Base-by-base conservation (phyloP, 164 flowering plant species). In the Dillenia turbinata region DNA sequence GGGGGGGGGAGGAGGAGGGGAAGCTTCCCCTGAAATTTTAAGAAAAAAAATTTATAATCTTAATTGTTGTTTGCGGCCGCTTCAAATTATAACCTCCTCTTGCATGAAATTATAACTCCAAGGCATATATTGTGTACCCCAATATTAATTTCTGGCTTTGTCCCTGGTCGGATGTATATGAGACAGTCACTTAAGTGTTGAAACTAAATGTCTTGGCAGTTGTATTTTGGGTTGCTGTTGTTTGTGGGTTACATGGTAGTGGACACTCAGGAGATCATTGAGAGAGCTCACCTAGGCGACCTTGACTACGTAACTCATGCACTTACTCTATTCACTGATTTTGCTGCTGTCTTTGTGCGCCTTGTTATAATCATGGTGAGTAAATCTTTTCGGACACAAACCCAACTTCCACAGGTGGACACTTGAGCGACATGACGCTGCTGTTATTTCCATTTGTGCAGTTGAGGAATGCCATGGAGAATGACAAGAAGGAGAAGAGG, bases 191-290 rank as follows among this genome's bases (percentile, higher is more conserved):
- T 5, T 33, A 33, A 33, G 40, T 33, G 40, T 33, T 33, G 7
- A 4, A 33, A 33, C 40, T 33, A 6, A 33, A 33, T 33, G 40
- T 48, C 12, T 50, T 49, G 76, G 79, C 86, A 95, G 99, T 63
- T 95, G 58, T 95, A 92, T 52, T 86, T 95, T 68, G 97, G 99
- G 43, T 83, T 92, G 11, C 60, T 95, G 85, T 76, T 92, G 61
- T 95, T 95, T 66, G 78, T 92, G 62, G 99, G 99, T 19, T 95
- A 89, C 79, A 85, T 88, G 59, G 89, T 95, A 16, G 91, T 95
- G 48, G 96, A 92, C 69, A 95, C 97, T 13, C 99, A 95, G 73
- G 87, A 84, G 1, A 89, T 95, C 8, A 92, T 95, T 61, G 97
- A 95, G 91, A 89, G 54, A 71, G 99, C 99, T 10, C 96, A 92